Evolutionary conservation across 2,329 filamentous ascomycete genomes (phyloP), one percentile per base, ranked within the genome.

Genomic region (Sporothrix mexicana): DNA sequence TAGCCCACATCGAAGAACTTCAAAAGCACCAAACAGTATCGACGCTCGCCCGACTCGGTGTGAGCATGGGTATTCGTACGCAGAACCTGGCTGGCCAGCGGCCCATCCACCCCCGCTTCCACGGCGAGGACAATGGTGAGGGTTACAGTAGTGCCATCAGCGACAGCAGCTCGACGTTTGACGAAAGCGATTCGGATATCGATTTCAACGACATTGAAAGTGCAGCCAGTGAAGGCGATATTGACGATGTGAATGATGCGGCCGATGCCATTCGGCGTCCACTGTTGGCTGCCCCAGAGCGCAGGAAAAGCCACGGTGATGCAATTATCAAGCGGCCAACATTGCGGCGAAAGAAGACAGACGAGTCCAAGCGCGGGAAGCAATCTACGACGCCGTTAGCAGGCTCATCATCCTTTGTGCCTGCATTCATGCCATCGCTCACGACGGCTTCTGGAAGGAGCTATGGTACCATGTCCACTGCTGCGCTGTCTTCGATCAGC

Each of bases 11-110:
- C 25, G 84, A 86, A 41, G 89, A 87, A 73, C 83, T 93, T 51
- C 85, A 93, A 1, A 87, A 86, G 73, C 89, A 87, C 72, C 88
- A 89, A 0, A 90, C 83, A 0, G 84, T 88, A 25, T 84, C 84
- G 3, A 80, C 82, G 17, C 79, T 88, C 20, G 80, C 83, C 75
- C 85, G 87, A 80, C 81, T 92, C 66, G 90, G 90, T 2, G 85
- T 93, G 25, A 92, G 85, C 76, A 85, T 93, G 74, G 91, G 91
- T 1, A 95, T 95, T 81, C 90, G 91, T 75, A 94, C 93, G 2
- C 92, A 94, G 75, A 89, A 90, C 72, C 82, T 97, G 1, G 86
- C 89, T 9, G 86, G 88, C 72, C 87, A 89, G 30, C 86, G 92
- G 17, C 25, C 47, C 1, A 23, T 49, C 17, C 66, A 47, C 6